phyloP scores from a whole-genome alignment of 345 rosid species.

The Excoecaria cochinchinensis region DNA sequence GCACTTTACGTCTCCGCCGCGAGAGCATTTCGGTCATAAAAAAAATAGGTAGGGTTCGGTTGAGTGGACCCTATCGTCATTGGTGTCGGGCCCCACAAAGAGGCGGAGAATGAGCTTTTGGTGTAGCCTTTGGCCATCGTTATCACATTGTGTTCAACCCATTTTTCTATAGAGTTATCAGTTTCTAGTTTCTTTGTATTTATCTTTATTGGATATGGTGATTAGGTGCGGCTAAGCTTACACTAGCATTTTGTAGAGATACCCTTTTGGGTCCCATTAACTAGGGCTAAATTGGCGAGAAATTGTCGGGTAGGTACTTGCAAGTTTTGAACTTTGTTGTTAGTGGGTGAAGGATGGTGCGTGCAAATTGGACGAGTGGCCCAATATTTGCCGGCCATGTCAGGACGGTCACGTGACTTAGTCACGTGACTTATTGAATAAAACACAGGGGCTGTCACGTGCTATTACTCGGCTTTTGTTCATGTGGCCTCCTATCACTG shows the following conservation, averaged over 20 bases:
- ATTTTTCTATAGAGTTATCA: background rate
- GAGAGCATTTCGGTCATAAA: slow-evolving; percentile 22
- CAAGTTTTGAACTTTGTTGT: background rate
- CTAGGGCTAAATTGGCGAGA: background rate
- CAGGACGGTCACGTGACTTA: slow-evolving; percentile 27
- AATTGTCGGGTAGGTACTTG: background rate
- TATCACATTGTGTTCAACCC: background rate
- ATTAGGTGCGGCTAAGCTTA: background rate
- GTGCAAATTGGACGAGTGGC: background rate
- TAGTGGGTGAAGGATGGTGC: background rate
- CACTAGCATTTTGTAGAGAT: too few species aligned
- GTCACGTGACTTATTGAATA: slow-evolving; percentile 28
- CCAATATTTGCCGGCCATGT: slow-evolving; percentile 35
- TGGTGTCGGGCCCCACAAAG: background rate
- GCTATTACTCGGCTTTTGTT: slow-evolving; percentile 19
- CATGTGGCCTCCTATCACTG: slow-evolving; percentile 21
- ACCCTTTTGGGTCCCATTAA: background rate
- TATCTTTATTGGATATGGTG: background rate
- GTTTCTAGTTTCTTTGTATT: slow-evolving; percentile 5
- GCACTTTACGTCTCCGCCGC: background rate
- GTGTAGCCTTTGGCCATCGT: slow-evolving; percentile 11
- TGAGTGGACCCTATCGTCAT: slow-evolving; percentile 8
- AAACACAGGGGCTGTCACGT: slow-evolving; percentile 1
- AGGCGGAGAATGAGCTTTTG: background rate
- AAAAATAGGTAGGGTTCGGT: background rate